Evolutionary conservation across 192 early-diverging fungal species (phyloP), one percentile per base, ranked within the genome.

Genomic region (Coemansia sp.): DNA sequence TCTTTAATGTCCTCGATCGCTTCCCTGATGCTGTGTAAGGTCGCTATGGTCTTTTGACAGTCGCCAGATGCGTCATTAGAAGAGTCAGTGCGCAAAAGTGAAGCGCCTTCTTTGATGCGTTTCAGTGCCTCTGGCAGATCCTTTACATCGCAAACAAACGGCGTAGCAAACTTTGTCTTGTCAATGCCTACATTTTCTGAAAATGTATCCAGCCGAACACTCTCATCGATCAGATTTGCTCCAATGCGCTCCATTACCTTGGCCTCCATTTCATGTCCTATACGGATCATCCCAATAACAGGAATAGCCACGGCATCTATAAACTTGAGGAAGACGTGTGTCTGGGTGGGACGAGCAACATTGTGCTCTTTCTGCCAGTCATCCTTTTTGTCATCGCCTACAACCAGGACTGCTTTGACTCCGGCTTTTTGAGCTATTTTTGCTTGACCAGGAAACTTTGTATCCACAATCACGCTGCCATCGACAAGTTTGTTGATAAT

Each of bases 181-280:
- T 93, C 90, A 88, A 97, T 94, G 81, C 93, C 93, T 69, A 93
- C 91, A 43, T 93, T 84, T 61, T 86, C 89, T 43, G 93, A 79
- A 57, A 86, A 79, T 76, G 93, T 85, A 60, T 94, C 77, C 71
- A 74, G 18, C 8, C n/a, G 14, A 0, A n/a, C 37, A 32, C 39
- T 88, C 74, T 66, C 80, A 37, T 71, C 69, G 18, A 72, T 61
- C 15, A 51, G 4, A 34, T 57, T 34, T 9, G 68, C 66, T 1
- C 51, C 38, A 20, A 58, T n/a, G 5, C 34, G n/a, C 22, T 75
- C 69, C 61, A 75, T 64, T 4, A 54, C 36, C 22, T 93, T 91
- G n/a, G 97, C 97, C 79, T 99, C 97, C 66, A 96, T 91, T 85
- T 93, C 87, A 85, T 99, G 97, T 65, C 97, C 97, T 62, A 97